Evolutionary conservation across 1,284 basidiomycete genomes (phyloP).

Genomic region (Puccinia coronata): DNA sequence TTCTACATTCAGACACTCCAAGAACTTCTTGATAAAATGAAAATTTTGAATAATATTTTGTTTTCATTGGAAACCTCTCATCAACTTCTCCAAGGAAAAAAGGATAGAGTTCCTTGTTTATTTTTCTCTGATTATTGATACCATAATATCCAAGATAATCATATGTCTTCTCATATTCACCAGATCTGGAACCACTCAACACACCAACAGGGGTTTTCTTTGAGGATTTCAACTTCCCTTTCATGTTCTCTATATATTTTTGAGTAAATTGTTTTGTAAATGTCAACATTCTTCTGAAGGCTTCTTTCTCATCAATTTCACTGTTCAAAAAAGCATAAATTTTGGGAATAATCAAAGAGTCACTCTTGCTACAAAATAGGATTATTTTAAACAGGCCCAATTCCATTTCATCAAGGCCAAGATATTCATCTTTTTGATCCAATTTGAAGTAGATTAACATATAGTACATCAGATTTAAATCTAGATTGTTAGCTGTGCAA

Average conservation of each 20-base stretch:
- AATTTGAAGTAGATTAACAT: constrained; percentile 2
- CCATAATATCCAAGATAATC: constrained; percentile 8
- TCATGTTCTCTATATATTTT: not conserved
- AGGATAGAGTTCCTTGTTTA: not conserved
- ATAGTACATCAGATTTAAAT: not conserved
- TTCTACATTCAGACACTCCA: not conserved
- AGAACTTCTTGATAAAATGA: not conserved
- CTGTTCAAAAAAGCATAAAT: not conserved
- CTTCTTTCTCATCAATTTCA: not conserved
- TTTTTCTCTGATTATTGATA: not conserved
- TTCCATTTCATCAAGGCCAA: not conserved
- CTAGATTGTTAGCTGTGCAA: not conserved
- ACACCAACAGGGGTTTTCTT: not conserved
- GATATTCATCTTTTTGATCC: not conserved
- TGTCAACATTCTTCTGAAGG: constrained; percentile 15
- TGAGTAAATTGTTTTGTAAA: not conserved
- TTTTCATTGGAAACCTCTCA: no score
- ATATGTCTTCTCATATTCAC: constrained; percentile 18
- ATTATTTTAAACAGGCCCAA: not conserved
- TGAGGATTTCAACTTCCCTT: not conserved
- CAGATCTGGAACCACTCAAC: not conserved
- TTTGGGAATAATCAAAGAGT: not conserved
- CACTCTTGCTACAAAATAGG: not conserved
- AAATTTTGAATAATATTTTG: not conserved
- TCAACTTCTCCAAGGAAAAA: not conserved